Conservation (phyloP, 148 eudicot genomes). For the Rhododendron williamsianum region DNA sequence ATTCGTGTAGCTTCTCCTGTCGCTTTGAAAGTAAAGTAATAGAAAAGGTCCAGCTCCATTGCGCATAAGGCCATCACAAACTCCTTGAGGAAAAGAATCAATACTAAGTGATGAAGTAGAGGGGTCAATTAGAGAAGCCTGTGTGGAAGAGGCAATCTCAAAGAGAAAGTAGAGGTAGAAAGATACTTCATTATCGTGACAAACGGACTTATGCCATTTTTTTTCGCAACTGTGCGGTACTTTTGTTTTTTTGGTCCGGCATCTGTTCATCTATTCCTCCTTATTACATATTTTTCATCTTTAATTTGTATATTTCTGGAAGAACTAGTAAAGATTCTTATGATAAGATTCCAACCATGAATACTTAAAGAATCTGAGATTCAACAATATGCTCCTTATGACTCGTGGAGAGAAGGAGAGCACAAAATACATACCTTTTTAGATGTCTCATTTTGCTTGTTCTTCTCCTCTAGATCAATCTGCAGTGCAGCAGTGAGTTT, state of each 20-base stretch:
- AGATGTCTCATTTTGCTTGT: slow-evolving; percentile 50
- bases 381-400: not conserved
- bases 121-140: not conserved
- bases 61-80: not conserved
- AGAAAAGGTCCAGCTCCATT: not conserved
- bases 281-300: not conserved
- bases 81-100: not conserved
- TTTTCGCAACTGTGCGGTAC: not conserved
- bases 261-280: not conserved
- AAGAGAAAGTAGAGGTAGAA: not conserved
- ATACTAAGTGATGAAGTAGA: not conserved
- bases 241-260: not conserved
- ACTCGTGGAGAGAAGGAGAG: not conserved
- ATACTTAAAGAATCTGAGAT: not conserved
- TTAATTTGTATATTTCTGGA: not conserved
- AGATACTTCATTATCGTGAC: not conserved
- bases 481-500: slow-evolving; percentile 36
- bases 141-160: not conserved
- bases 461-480: slow-evolving; percentile 46
- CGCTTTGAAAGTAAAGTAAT: not conserved
- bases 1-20: not conserved
- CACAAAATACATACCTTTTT: slow-evolving; percentile 41
- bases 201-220: not conserved
- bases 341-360: not conserved
- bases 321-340: not conserved